A percentile compares a stretch with the other conserved stretches of the same genome.
These are phyloP conservation scores for Trichoderma endophyticum DNA, from an alignment of 2,329 filamentous ascomycete genomes.

Conservation along the genomic window DNA sequence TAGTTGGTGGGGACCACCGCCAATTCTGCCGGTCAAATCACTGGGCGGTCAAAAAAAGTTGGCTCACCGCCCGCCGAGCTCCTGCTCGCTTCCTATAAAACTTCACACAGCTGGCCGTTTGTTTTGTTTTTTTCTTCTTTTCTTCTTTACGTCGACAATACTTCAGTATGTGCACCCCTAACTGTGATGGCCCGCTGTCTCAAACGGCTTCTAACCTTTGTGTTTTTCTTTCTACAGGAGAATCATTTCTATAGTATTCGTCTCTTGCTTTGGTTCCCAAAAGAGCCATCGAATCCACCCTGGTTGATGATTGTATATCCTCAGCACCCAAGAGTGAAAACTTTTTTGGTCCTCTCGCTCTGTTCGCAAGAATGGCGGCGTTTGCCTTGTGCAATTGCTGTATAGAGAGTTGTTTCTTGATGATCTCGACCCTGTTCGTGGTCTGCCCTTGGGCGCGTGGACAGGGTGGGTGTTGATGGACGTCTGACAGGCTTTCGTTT, in stretches of 20 bases:
- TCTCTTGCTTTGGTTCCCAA: constrained; percentile 88
- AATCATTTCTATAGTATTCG: constrained; percentile 99
- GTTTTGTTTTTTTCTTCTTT: constrained; percentile 44
- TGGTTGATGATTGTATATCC: constrained; percentile 90
- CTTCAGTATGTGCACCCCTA: constrained; percentile 48
- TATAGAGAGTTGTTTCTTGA: constrained; percentile 78
- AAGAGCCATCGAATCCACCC: constrained; percentile 92
- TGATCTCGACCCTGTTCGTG: constrained; percentile 80
- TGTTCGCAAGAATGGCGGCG: constrained; percentile 61
- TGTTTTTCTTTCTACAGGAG: constrained; percentile 45
- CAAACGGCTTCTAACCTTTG: constrained; percentile 21
- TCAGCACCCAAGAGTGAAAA: constrained; percentile 87
- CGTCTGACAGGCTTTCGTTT: constrained; percentile 74
- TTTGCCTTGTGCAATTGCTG: constrained; percentile 41
- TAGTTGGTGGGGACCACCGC: not conserved
- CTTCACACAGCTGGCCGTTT: constrained; percentile 24
- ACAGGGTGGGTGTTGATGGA: constrained; percentile 80
- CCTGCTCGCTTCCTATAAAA: constrained; percentile 30
- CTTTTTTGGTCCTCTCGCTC: constrained; percentile 54
- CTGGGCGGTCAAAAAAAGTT: constrained; percentile 12
- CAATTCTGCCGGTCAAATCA: constrained; percentile 13
- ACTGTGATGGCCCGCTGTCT: constrained; percentile 22
- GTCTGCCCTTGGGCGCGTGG: constrained; percentile 74
- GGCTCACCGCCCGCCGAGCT: constrained; percentile 10
- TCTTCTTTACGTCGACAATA: constrained; percentile 62